Evolutionary conservation across 176 grass and related monocot genomes (phyloP).

Genomic region (Ampelocalamus luodianensis): DNA sequence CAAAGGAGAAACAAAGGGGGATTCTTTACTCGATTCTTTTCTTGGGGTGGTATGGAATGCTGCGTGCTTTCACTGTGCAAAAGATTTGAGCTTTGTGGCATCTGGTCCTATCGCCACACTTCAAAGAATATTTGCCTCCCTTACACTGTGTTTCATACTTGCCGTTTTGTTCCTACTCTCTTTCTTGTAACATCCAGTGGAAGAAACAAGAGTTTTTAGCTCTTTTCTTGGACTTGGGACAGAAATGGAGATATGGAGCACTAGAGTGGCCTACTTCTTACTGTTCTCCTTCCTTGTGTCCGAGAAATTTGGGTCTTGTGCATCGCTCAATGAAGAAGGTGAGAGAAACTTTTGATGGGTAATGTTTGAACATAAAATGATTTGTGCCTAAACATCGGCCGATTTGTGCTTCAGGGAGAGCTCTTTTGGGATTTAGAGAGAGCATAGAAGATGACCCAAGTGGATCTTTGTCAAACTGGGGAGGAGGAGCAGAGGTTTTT

Average conservation of each 20-base stretch:
- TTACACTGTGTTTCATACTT: not conserved
- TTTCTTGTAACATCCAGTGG: not conserved
- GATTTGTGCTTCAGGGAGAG: conserved; percentile 43
- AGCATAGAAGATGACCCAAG: conserved; percentile 26
- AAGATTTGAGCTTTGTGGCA: not conserved
- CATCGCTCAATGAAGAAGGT: conserved; percentile 44
- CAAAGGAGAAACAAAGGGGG: not conserved
- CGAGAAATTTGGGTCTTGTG: conserved; percentile 37
- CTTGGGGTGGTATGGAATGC: too few species aligned
- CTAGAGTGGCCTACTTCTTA: conserved; percentile 13
- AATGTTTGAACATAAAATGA: not conserved
- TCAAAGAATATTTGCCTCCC: not conserved
- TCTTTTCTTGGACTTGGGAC: not conserved
- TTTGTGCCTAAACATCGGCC: conserved; percentile 10
- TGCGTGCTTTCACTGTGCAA: too few species aligned
- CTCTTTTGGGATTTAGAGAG: conserved; percentile 36
- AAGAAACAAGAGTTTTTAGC: not conserved
- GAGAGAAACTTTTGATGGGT: not conserved
- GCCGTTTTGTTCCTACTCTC: not conserved
- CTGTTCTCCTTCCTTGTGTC: conserved; percentile 20
- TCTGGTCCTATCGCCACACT: too few species aligned
- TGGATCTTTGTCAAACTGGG: conserved; percentile 53
- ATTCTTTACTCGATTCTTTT: conserved; percentile 8
- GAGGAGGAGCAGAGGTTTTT: conserved; percentile 10
- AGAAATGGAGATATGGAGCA: conserved; percentile 49